Percentiles rank a stretch among this genome's conserved stretches.
These are phyloP conservation scores for Chlamydomonas schloesseri DNA, from an alignment of 139 green algal genomes.

Conservation along the genomic window DNA sequence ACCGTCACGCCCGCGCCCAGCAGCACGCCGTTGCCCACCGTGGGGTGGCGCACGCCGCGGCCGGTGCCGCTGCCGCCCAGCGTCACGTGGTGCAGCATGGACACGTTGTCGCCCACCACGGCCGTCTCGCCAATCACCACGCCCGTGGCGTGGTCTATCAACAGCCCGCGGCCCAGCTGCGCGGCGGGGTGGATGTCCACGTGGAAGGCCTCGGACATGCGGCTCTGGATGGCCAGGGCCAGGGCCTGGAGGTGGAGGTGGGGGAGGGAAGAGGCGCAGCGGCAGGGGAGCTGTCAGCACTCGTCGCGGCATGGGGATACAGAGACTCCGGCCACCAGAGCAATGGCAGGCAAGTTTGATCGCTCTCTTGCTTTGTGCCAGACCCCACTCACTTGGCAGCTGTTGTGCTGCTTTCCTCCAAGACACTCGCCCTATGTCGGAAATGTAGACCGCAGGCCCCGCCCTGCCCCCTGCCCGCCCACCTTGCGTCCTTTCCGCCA, in stretches of 20 bases:
- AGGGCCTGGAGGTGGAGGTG: constrained; percentile 60
- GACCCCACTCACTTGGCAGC: no score
- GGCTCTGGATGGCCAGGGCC: constrained; percentile 81
- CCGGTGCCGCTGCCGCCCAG: constrained; percentile 90
- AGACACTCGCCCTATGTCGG: no score
- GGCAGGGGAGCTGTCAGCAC: no score
- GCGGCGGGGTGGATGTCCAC: constrained; percentile 95
- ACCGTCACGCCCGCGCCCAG: constrained; percentile 89
- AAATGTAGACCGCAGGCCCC: no score
- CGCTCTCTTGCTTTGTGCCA: no score
- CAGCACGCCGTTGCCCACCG: constrained; percentile 89
- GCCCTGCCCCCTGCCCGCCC: no score
- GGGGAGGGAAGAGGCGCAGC: neutral
- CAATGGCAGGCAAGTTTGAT: no score
- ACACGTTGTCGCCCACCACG: constrained; percentile 94
- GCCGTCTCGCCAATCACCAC: constrained; percentile 97
- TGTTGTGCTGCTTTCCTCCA: no score
- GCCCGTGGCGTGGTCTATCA: constrained; percentile 95
- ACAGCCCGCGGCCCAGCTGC: constrained; percentile 81
- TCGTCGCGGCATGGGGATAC: neutral
- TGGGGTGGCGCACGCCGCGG: constrained; percentile 77
- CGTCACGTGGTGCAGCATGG: constrained; percentile 96
- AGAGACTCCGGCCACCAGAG: neutral
- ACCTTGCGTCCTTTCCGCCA: constrained; percentile 80
- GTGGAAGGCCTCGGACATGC: constrained; percentile 83